phyloP scores from a whole-genome alignment of 2,329 filamentous ascomycete species.

The Arthrobotrys conoides region DNA sequence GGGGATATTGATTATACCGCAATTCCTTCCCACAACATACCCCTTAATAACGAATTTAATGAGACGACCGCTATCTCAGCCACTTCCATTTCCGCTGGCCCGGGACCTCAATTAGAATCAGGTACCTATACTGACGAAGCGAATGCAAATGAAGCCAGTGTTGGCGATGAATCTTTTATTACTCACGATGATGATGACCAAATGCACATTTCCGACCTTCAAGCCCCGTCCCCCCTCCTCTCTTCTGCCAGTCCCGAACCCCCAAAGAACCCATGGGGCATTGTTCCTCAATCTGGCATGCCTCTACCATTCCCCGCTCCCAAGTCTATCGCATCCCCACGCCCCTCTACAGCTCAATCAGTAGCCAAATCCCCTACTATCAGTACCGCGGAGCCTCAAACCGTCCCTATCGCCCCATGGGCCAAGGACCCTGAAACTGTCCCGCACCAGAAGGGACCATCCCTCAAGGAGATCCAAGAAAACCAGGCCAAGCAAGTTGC shows the following conservation, averaged over 20 bases:
- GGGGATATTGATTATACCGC: slow-evolving; percentile 38
- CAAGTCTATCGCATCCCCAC: slow-evolving; percentile 46
- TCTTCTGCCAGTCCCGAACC: slow-evolving; percentile 21
- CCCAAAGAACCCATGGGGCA: slow-evolving; percentile 50
- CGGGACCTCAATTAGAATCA: slow-evolving; percentile 45
- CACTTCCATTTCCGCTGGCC: slow-evolving; percentile 44
- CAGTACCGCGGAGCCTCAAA: slow-evolving; percentile 72
- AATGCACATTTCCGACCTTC: slow-evolving; percentile 30
- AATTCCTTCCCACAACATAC: slow-evolving; percentile 2
- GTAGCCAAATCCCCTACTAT: slow-evolving; percentile 48
- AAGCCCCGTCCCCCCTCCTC: slow-evolving; percentile 4
- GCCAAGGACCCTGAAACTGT: slow-evolving; percentile 82
- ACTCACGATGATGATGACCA: slow-evolving; percentile 38
- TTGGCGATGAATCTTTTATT: slow-evolving; percentile 53
- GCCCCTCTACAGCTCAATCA: slow-evolving; percentile 55
- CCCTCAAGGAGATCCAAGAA: slow-evolving; percentile 96
- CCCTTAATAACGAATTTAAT: slow-evolving; percentile 42
- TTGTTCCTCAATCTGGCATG: slow-evolving; percentile 47
- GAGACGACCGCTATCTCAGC: slow-evolving; percentile 31
- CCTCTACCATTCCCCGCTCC: slow-evolving; percentile 56
- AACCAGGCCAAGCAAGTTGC: slow-evolving; percentile 93
- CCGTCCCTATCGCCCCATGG: slow-evolving; percentile 90
- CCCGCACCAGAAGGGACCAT: slow-evolving; percentile 83
- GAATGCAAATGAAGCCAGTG: slow-evolving; percentile 52
- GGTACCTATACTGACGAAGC: slow-evolving; percentile 55